A percentile compares a stretch with the other conserved stretches of the same genome.
These are phyloP conservation scores for Lepidium campestre DNA, from an alignment of 441 rosid genomes.

Conservation along the genomic window DNA sequence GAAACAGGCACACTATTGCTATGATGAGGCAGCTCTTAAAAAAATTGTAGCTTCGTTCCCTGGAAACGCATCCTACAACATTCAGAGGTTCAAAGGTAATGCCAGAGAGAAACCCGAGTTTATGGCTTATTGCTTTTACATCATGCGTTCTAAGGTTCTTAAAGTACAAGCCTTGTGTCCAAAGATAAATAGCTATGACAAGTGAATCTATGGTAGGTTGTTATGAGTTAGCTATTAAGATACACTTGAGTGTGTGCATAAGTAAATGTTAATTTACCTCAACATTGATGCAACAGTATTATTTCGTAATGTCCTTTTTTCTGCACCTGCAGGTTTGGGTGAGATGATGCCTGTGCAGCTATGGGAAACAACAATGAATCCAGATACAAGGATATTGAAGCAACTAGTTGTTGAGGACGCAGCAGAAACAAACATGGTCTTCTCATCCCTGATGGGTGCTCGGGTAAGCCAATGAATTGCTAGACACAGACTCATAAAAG, in stretches of 20 bases:
- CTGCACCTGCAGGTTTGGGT: slow-evolving; percentile 59
- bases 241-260: neutral
- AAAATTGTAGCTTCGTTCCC: slow-evolving; percentile 55
- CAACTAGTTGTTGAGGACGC: slow-evolving; percentile 75
- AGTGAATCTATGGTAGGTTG: neutral
- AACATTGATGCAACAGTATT: neutral
- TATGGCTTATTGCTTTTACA: neutral
- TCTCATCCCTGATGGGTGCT: slow-evolving; percentile 85
- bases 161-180: neutral
- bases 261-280: neutral
- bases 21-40: slow-evolving; percentile 61
- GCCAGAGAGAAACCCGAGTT: neutral
- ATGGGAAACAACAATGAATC: slow-evolving; percentile 94
- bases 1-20: slow-evolving; percentile 70
- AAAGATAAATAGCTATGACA: neutral
- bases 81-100: slow-evolving; percentile 91
- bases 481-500: neutral
- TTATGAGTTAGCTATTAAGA: neutral
- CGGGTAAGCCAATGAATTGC: slow-evolving; percentile 41
- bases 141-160: neutral
- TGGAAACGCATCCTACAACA: slow-evolving; percentile 74
- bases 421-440: slow-evolving; percentile 64
- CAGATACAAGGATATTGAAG: slow-evolving; percentile 64
- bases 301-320: neutral
- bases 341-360: slow-evolving; percentile 92